These are phyloP conservation scores for Dictyophora rubrovolvata DNA, from an alignment of 768 basidiomycete genomes.

Conservation along the genomic window DNA sequence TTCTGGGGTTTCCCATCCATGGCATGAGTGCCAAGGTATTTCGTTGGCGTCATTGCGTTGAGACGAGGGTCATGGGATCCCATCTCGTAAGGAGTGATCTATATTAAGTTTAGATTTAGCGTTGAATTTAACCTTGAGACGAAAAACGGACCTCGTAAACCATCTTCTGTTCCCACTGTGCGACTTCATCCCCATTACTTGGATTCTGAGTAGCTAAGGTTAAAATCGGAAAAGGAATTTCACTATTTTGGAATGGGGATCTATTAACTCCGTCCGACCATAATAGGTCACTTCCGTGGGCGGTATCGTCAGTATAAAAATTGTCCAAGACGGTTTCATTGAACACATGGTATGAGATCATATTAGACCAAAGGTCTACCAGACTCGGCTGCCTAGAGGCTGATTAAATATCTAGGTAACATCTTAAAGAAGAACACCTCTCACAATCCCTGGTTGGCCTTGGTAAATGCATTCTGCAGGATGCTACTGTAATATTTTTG, in stretches of 20 bases:
- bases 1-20: conserved; percentile 45
- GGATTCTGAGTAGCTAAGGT: too few species aligned
- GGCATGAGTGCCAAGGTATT: conserved; percentile 58
- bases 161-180: conserved; percentile 30
- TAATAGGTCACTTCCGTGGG: conserved; percentile 65
- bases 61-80: conserved; percentile 67
- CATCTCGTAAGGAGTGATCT: conserved; percentile 57
- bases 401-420: too few species aligned
- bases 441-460: too few species aligned
- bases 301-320: conserved; percentile 46
- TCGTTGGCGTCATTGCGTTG: conserved; percentile 57
- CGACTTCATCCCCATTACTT: too few species aligned
- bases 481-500: too few species aligned
- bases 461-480: too few species aligned
- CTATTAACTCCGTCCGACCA: conserved; percentile 49
- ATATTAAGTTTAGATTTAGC: too few species aligned
- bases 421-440: too few species aligned
- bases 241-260: conserved; percentile 37
- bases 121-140: too few species aligned
- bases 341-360: background rate
- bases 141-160: too few species aligned
- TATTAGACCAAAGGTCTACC: background rate
- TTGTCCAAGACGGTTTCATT: conserved; percentile 47
- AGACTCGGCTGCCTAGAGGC: too few species aligned
- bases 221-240: conserved; percentile 62